phyloP scores from a whole-genome alignment of 2,329 filamentous ascomycete species.

The Daldinia sp. region DNA sequence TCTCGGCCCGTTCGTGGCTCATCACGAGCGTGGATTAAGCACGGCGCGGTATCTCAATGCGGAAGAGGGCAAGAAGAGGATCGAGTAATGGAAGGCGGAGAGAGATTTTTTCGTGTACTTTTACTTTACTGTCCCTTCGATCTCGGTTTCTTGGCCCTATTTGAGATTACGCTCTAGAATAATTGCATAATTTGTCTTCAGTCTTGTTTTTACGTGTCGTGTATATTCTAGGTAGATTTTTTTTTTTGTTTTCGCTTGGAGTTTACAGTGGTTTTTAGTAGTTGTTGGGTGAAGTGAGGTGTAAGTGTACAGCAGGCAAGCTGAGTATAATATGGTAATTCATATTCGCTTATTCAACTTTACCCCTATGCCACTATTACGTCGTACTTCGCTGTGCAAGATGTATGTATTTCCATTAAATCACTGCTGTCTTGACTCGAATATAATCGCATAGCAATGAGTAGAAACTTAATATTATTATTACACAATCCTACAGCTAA shows the following conservation, averaged over 20 bases:
- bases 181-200: constrained; percentile 5
- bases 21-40: constrained; percentile 84
- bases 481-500: constrained; percentile 8
- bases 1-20: constrained; percentile 76
- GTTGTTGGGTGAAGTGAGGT: background rate
- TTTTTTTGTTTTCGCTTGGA: background rate
- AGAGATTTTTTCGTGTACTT: constrained; percentile 11
- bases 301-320: background rate
- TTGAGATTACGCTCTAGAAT: constrained; percentile 6
- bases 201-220: background rate
- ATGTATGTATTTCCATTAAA: background rate
- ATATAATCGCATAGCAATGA: background rate
- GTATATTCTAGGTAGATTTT: background rate
- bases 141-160: background rate
- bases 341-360: background rate
- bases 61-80: constrained; percentile 98
- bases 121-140: constrained; percentile 16
- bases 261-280: background rate
- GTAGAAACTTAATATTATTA: constrained; percentile 1
- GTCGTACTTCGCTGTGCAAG: background rate
- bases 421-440: background rate
- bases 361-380: background rate
- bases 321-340: background rate
- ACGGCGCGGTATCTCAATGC: constrained; percentile 82
- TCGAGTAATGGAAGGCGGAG: constrained; percentile 67